These are phyloP conservation scores for Fusarium papillatum DNA, from an alignment of 2,329 filamentous ascomycete species.

Conservation along the genomic window DNA sequence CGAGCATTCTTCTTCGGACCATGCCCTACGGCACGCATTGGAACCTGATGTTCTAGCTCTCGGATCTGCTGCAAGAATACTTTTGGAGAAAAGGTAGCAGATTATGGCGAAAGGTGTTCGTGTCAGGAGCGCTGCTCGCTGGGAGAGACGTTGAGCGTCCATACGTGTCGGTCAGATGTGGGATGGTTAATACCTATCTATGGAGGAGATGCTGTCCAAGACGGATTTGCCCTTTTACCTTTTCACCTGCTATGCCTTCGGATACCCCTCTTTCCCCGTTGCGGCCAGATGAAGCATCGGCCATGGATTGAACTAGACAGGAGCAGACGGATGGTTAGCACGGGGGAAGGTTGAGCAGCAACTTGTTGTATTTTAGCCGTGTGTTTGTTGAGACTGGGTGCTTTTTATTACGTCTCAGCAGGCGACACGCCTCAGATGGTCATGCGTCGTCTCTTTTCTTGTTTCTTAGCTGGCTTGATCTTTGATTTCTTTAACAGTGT, in stretches of 20 bases:
- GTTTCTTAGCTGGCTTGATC: conserved; percentile 56
- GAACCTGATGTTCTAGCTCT: conserved; percentile 21
- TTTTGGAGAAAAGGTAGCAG: conserved; percentile 39
- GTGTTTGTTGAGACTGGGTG: conserved; percentile 49
- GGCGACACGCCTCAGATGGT: conserved; percentile 46
- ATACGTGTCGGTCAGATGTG: conserved; percentile 41
- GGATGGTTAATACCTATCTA: conserved; percentile 46
- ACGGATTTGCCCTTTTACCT: conserved; percentile 36
- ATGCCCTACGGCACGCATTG: conserved; percentile 14
- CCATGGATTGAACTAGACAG: conserved; percentile 49
- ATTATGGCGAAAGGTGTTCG: conserved; percentile 34
- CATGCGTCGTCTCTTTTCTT: conserved; percentile 49
- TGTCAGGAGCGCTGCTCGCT: conserved; percentile 24
- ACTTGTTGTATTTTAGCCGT: conserved; percentile 57
- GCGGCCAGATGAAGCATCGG: conserved; percentile 48
- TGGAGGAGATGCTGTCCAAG: conserved; percentile 34
- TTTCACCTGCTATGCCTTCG: conserved; percentile 43
- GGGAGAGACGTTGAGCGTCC: conserved; percentile 32
- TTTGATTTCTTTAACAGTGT: conserved; percentile 48
- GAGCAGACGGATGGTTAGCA: conserved; percentile 49
- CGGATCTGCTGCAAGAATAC: conserved; percentile 25
- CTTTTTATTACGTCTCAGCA: conserved; percentile 49
- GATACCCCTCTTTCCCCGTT: conserved; percentile 43
- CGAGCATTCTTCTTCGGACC: conserved; percentile 27
- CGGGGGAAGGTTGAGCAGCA: conserved; percentile 45